Base-by-base conservation (phyloP, 2,329 filamentous ascomycete genomes). In the Colletotrichum sp. region DNA sequence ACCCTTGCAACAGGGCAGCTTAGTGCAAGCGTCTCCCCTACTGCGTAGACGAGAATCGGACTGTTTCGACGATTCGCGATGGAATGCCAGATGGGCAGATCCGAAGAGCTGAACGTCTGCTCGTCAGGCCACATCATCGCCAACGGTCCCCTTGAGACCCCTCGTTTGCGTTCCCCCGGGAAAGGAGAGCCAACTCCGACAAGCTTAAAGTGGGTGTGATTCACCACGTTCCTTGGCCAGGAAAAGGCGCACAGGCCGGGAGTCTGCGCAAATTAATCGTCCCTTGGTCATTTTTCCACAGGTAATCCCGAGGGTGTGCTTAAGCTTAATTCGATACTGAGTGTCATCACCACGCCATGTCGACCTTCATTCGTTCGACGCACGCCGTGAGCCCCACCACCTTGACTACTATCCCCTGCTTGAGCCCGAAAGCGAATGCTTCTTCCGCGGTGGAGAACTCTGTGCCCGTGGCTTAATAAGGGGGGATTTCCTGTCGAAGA, bases 241-340 rank as follows among this genome's bases (percentile, higher is more conserved):
- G 34, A 34, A 57, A 28, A 28, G 34, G 65, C 65, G 58, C 71
- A 70, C 58, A 65, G 71, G 65, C 65, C 64, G 70, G 55, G 26
- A 69, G 52, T 58, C 61, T 57, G 43, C 70, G 57, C 48, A 66
- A 63, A 64, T 60, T 43, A 60, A 38, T 43, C 38, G 30, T 30
- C 48, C 57, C 64, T 70, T 65, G 58, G 64, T n/a, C 55, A 32
- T 24, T 61, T 65, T 74, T 66, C 64, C 58, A 60, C 32, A 58
- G 32, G 16, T 58, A 67, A 66, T 74, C 74, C 74, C 74, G 74
- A 76, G 36, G 64, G 71, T 74, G 70, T 68, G 74, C 74, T 76
- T 76, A 76, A 76, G 74, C 74, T 76, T 76, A 76, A 74, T 76
- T 76, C 74, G 74, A 73, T 68, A 57, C 74, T 74, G 64, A 64